A percentile compares a stretch with the other conserved stretches of the same genome.
These are phyloP conservation scores for Lentinula lateritia DNA, from an alignment of 768 basidiomycete species.

Conservation along the genomic window DNA sequence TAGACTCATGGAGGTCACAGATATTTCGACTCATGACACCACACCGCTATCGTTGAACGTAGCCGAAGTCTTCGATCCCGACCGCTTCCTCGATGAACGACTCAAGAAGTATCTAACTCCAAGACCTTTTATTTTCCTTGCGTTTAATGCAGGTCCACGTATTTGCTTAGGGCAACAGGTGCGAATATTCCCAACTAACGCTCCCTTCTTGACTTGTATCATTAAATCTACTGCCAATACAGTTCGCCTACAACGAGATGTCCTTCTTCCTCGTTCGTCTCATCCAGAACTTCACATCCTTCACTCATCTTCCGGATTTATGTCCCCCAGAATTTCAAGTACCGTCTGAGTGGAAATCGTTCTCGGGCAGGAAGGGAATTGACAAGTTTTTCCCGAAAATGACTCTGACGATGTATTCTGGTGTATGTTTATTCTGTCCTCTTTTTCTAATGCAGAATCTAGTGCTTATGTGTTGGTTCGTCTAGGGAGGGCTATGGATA, in stretches of 20 bases:
- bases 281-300: constrained; percentile 49
- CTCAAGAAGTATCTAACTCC: constrained; percentile 55
- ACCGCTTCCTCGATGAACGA: constrained; percentile 63
- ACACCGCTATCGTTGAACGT: not conserved
- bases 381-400: constrained; percentile 48
- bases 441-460: not conserved
- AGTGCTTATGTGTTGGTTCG: constrained; percentile 1
- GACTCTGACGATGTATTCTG: constrained; percentile 50
- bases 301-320: constrained; percentile 41
- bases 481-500: constrained; percentile 52
- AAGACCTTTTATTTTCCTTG: constrained; percentile 68
- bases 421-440: constrained; percentile 25
- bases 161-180: constrained; percentile 43
- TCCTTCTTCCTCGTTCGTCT: constrained; percentile 61
- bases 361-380: constrained; percentile 39
- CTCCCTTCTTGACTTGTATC: too few species aligned
- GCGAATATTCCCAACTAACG: not conserved
- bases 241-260: constrained; percentile 30
- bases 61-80: constrained; percentile 69
- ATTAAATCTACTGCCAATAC: too few species aligned
- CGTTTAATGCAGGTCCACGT: constrained; percentile 20
- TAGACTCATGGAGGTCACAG: not conserved
- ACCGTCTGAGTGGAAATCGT: constrained; percentile 40
- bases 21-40: too few species aligned
- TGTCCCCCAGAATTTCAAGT: constrained; percentile 40